A percentile compares a stretch with the other conserved stretches of the same genome.
Evolutionary conservation across 1,284 basidiomycete genomes (phyloP).

Genomic region (Moniliophthora roreri): DNA sequence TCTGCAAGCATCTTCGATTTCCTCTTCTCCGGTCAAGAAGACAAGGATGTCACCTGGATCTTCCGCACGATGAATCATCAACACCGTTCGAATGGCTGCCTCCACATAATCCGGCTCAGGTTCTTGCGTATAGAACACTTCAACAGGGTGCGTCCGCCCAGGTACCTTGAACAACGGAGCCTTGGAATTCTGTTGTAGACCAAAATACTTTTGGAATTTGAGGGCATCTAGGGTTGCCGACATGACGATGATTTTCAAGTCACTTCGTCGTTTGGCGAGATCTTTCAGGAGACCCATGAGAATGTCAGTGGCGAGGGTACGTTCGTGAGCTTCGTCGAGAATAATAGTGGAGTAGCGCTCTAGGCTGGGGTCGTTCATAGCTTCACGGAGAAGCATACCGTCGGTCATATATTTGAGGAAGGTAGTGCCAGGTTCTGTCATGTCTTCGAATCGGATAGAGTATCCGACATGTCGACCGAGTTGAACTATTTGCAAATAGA

Average conservation of each 20-base stretch:
- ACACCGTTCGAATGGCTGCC: constrained; percentile 93
- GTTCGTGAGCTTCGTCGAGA: constrained; percentile 98
- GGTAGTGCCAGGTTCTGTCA: constrained; percentile 89
- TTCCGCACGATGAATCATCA: constrained; percentile 98
- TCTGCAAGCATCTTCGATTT: constrained; percentile 95
- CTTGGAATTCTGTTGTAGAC: constrained; percentile 46
- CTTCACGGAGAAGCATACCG: constrained; percentile 96
- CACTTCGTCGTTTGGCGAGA: constrained; percentile 79
- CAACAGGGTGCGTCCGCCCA: constrained; percentile 95
- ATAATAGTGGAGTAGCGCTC: constrained; percentile 95
- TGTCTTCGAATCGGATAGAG: constrained; percentile 98
- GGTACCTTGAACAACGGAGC: constrained; percentile 96
- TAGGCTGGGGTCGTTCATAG: constrained; percentile 94
- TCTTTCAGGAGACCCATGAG: constrained; percentile 89
- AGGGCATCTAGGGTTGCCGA: constrained; percentile 95
- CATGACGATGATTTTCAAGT: constrained; percentile 99
- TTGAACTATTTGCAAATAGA: constrained; percentile 54
- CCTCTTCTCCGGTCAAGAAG: constrained; percentile 98
- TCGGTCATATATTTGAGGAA: constrained; percentile 99
- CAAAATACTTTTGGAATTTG: constrained; percentile 98
- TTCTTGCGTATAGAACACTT: constrained; percentile 95
- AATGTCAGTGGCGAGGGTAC: constrained; percentile 97
- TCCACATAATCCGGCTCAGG: constrained; percentile 98
- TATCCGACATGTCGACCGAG: constrained; percentile 96
- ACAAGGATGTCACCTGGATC: constrained; percentile 91